Evolutionary conservation across 192 early-diverging fungal genomes (phyloP).

Genomic region (Spizellomyces sp.): DNA sequence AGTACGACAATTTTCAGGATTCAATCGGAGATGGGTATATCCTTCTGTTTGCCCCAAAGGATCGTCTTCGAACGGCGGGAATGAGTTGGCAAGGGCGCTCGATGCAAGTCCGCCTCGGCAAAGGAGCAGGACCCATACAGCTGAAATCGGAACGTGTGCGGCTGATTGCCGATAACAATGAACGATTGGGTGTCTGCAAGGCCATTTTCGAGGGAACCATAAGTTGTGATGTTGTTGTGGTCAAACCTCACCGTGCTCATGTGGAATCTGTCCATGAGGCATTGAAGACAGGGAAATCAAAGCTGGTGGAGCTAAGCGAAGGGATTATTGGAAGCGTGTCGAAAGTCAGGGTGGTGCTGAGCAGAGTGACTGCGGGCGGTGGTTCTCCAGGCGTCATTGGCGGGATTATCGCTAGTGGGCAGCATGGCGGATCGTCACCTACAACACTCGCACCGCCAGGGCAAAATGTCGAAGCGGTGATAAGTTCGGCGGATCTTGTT

Average conservation of each 20-base stretch:
- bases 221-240: slow-evolving; percentile 44
- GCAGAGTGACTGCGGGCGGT: slow-evolving; percentile 18
- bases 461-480: slow-evolving; percentile 19
- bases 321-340: slow-evolving; percentile 56
- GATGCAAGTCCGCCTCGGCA: slow-evolving; percentile 42
- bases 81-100: slow-evolving; percentile 49
- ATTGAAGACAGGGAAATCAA: slow-evolving; percentile 60
- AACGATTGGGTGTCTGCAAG: slow-evolving; percentile 45
- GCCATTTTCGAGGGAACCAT: slow-evolving; percentile 55
- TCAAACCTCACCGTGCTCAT: slow-evolving; percentile 61
- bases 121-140: slow-evolving; percentile 44
- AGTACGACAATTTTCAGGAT: slow-evolving; percentile 23
- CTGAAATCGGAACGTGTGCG: slow-evolving; percentile 60
- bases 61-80: slow-evolving; percentile 46
- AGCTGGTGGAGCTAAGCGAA: slow-evolving; percentile 56
- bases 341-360: slow-evolving; percentile 49
- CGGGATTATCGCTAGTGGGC: neutral
- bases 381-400: slow-evolving; percentile 13
- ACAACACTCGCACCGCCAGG: slow-evolving; percentile 20
- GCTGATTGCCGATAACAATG: slow-evolving; percentile 52
- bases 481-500: slow-evolving; percentile 53
- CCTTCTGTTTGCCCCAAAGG: slow-evolving; percentile 60
- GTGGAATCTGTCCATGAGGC: slow-evolving; percentile 58
- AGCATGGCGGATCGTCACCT: neutral
- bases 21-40: slow-evolving; percentile 54